Percentiles rank a stretch among this genome's conserved stretches.
These are phyloP conservation scores for Wallacemonas sp. DNA, from an alignment of 208 protist species.

Conservation along the genomic window DNA sequence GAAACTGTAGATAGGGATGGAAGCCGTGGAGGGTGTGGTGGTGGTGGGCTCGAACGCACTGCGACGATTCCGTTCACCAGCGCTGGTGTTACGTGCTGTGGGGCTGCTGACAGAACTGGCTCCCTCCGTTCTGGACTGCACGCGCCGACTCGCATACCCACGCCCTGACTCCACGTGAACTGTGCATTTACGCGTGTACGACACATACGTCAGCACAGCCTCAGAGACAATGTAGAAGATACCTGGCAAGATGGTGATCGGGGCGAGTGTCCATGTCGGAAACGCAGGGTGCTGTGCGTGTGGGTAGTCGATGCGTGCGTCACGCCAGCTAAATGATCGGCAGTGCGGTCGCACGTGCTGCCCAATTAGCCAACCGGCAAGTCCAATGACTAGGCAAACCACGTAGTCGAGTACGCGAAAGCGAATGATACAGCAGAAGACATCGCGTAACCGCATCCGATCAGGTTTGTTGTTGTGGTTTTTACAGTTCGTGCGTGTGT, in stretches of 20 bases:
- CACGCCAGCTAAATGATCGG: constrained; percentile 49
- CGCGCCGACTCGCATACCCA: neutral
- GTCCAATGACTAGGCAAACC: constrained; percentile 26
- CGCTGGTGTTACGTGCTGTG: no score
- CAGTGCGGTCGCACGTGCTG: constrained; percentile 37
- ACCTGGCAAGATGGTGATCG: constrained; percentile 35
- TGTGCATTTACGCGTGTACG: constrained; percentile 1
- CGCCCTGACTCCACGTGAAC: constrained; percentile 13
- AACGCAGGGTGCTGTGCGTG: constrained; percentile 35
- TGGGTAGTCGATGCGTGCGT: constrained; percentile 36
- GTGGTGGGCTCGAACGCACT: no score
- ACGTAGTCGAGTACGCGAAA: constrained; percentile 48
- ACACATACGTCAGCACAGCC: constrained; percentile 14
- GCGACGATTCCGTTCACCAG: no score
- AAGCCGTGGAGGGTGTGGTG: no score
- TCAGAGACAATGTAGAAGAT: constrained; percentile 40
- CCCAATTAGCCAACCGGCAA: constrained; percentile 18
- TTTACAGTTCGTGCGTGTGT: no score
- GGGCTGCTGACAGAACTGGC: neutral
- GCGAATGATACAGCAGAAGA: neutral
- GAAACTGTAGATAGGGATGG: no score
- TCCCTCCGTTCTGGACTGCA: neutral
- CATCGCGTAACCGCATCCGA: neutral
- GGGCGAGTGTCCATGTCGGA: constrained; percentile 45
- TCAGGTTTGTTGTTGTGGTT: no score